Percentiles rank a stretch among this genome's conserved stretches.
Conservation (phyloP, 2,329 filamentous ascomycete genomes). For the Pseudogymnoascus verrucosus region DNA sequence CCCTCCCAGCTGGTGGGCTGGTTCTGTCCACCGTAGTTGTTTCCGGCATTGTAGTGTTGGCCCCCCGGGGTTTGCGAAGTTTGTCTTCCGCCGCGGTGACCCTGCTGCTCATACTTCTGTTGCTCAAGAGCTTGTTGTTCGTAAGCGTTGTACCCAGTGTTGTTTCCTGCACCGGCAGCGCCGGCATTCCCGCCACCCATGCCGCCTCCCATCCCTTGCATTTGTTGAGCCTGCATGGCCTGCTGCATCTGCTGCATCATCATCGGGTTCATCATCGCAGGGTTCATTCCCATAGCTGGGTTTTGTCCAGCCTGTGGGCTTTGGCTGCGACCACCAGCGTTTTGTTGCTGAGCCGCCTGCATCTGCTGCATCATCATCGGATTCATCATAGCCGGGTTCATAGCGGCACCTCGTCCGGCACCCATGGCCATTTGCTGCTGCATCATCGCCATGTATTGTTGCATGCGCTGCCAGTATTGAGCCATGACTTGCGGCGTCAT, state of each 20-base stretch:
- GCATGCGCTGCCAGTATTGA: slow-evolving; percentile 97
- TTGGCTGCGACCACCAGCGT: slow-evolving; percentile 24
- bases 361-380: slow-evolving; percentile 69
- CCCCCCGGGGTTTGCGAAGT: slow-evolving; percentile 30
- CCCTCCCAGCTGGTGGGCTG: slow-evolving; percentile 84
- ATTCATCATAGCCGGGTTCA: slow-evolving; percentile 59
- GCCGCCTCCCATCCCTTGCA: slow-evolving; percentile 35
- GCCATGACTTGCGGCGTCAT: slow-evolving; percentile 98
- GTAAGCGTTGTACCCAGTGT: slow-evolving; percentile 45
- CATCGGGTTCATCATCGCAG: slow-evolving; percentile 49
- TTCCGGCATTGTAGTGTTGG: slow-evolving; percentile 23
- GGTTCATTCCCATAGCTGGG: slow-evolving; percentile 29
- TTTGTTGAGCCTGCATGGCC: slow-evolving; percentile 16
- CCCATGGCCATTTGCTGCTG: slow-evolving; percentile 83
- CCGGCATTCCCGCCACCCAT: slow-evolving; percentile 25
- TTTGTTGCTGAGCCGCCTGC: slow-evolving; percentile 48
- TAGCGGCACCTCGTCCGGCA: slow-evolving; percentile 49
- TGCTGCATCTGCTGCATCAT: slow-evolving; percentile 36
- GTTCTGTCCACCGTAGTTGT: slow-evolving; percentile 25
- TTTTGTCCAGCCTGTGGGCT: slow-evolving; percentile 22
- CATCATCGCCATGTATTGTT: slow-evolving; percentile 94
- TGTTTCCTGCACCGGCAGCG: slow-evolving; percentile 28
- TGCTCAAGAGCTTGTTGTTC: slow-evolving; percentile 71
- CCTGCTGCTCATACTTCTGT: slow-evolving; percentile 69
- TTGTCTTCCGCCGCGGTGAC: slow-evolving; percentile 42